phyloP scores from a whole-genome alignment of 2,329 filamentous ascomycete genomes.

The Blastomyces parvus region DNA sequence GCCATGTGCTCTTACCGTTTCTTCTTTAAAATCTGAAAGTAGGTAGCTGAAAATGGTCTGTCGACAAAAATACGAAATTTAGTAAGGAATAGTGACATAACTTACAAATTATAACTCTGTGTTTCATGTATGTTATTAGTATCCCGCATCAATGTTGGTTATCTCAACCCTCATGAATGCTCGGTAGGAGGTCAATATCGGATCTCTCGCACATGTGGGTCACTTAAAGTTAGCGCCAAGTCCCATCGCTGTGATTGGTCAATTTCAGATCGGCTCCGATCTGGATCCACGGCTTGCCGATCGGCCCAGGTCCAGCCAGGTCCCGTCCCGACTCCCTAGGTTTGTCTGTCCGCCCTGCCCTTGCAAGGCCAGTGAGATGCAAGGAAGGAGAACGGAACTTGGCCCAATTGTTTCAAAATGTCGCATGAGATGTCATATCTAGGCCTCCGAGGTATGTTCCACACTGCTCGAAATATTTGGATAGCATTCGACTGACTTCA shows the following conservation, averaged over 20 bases:
- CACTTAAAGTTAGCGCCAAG: background rate
- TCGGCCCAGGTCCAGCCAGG: background rate
- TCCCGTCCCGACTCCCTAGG: too few relatives aligned
- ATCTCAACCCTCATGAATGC: too few relatives aligned
- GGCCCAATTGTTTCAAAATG: constrained; percentile 20
- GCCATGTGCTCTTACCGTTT: background rate
- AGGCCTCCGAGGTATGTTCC: constrained; percentile 30
- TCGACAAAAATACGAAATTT: background rate
- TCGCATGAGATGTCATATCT: constrained; percentile 36
- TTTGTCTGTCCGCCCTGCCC: background rate
- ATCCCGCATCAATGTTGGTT: background rate
- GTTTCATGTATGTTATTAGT: background rate
- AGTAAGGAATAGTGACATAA: background rate
- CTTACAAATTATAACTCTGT: background rate
- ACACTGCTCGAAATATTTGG: background rate
- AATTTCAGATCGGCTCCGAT: background rate
- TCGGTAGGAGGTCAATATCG: too few relatives aligned
- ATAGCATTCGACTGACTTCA: background rate
- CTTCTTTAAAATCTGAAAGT: background rate
- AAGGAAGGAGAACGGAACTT: background rate
- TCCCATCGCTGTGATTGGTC: background rate
- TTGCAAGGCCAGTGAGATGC: background rate
- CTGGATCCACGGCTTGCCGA: background rate
- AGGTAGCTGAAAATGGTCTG: background rate
- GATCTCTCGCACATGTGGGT: background rate